Evolutionary conservation across 2,329 filamentous ascomycete species (phyloP).

Genomic region (Aspergillus novofumigatus): DNA sequence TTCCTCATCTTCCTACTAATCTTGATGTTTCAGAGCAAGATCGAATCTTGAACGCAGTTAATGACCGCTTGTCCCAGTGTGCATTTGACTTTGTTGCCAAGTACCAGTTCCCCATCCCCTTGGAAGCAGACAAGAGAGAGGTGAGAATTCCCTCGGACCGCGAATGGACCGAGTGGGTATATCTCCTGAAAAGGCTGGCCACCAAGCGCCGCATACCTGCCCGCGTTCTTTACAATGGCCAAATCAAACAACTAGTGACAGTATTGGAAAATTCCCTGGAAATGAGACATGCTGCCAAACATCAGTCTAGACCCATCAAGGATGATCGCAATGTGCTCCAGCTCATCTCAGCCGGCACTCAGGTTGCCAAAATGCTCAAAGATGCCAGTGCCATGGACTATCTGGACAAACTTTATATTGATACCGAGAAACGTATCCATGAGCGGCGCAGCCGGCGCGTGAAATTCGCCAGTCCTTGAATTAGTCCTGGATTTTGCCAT

Average conservation of each 20-base stretch:
- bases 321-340: constrained; percentile 86
- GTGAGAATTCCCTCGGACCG: constrained; percentile 70
- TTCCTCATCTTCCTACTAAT: constrained; percentile 78
- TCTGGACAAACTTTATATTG: constrained; percentile 74
- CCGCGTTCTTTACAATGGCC: constrained; percentile 77
- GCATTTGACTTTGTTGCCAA: constrained; percentile 88
- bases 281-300: constrained; percentile 80
- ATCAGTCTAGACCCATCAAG: constrained; percentile 77
- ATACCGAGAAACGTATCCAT: constrained; percentile 74
- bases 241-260: constrained; percentile 88
- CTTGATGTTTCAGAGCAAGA: constrained; percentile 82
- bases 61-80: constrained; percentile 78
- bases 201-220: constrained; percentile 83
- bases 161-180: constrained; percentile 91
- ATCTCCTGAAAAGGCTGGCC: constrained; percentile 76
- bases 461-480: constrained; percentile 32
- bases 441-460: constrained; percentile 50
- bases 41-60: constrained; percentile 72
- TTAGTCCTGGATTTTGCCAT: constrained; percentile 1
- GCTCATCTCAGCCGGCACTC: constrained; percentile 79
- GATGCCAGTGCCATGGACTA: constrained; percentile 80
- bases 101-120: constrained; percentile 83
- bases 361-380: constrained; percentile 82
- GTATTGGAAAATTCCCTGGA: constrained; percentile 84
- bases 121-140: constrained; percentile 76